These are phyloP conservation scores for Alternaria rosae DNA, from an alignment of 2,329 filamentous ascomycete species.

Conservation along the genomic window DNA sequence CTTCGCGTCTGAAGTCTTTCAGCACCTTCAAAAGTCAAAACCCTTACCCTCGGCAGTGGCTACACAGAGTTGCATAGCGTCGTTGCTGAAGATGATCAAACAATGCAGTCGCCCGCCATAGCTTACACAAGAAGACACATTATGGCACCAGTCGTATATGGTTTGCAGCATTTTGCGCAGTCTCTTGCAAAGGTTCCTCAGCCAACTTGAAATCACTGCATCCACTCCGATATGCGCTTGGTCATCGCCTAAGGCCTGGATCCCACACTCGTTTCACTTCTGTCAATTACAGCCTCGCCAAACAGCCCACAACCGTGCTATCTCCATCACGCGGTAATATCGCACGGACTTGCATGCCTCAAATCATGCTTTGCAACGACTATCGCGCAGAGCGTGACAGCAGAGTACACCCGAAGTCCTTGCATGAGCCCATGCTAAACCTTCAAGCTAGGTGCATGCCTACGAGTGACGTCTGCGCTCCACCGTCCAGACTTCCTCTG, in stretches of 20 bases:
- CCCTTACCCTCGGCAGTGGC: background rate
- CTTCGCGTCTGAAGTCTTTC: background rate
- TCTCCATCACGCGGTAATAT: conserved; percentile 1
- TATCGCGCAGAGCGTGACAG: background rate
- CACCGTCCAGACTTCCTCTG: background rate
- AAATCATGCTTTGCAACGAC: background rate
- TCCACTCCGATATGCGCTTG: background rate
- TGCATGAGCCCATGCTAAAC: background rate
- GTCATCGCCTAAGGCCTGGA: background rate
- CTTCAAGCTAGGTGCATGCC: background rate
- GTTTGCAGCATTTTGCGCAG: background rate
- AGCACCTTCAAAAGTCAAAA: background rate
- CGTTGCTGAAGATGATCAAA: conserved; percentile 2
- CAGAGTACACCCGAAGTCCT: background rate
- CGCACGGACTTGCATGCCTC: background rate
- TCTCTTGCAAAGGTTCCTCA: background rate
- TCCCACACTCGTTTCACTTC: conserved; percentile 10
- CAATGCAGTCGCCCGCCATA: conserved; percentile 5
- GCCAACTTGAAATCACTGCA: background rate
- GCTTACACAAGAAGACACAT: background rate
- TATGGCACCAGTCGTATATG: background rate
- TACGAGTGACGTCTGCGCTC: background rate
- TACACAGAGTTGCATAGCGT: background rate
- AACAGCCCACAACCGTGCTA: background rate
- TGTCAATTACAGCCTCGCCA: background rate